Evolutionary conservation across 2,329 filamentous ascomycete species (phyloP).

Genomic region (Dryadomyces quercivorus): DNA sequence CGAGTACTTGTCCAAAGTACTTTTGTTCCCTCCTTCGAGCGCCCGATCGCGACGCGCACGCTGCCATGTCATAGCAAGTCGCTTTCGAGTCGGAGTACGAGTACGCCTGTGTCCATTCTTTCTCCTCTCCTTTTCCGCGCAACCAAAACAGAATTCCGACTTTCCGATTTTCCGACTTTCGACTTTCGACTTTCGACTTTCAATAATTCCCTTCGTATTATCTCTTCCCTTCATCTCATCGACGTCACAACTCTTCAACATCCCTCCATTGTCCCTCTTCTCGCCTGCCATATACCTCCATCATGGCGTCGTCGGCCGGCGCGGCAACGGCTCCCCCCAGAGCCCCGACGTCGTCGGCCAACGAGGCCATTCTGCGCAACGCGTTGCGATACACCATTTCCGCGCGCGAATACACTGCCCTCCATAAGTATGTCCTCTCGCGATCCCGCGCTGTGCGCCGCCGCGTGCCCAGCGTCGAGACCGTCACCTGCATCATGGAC

Average conservation of each 20-base stretch:
- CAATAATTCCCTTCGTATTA: no score
- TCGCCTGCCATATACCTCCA: neutral
- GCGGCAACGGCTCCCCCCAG: neutral
- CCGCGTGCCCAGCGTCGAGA: slow-evolving; percentile 41
- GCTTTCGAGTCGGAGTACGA: no score
- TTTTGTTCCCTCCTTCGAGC: no score
- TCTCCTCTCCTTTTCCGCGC: neutral
- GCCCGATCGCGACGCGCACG: neutral
- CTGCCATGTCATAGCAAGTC: neutral
- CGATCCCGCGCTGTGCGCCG: slow-evolving; percentile 48
- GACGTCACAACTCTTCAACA: no score
- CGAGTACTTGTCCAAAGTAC: neutral
- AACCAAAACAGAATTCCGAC: neutral
- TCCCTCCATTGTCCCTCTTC: neutral
- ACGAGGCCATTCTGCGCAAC: slow-evolving; percentile 69
- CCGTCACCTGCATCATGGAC: slow-evolving; percentile 42
- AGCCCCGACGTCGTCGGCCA: slow-evolving; percentile 14
- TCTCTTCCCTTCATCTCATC: no score
- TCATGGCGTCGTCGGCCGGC: slow-evolving; percentile 1
- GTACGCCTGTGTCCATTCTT: neutral
- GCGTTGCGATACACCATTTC: slow-evolving; percentile 78
- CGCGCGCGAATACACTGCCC: slow-evolving; percentile 70
- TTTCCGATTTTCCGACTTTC: no score
- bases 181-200: neutral
- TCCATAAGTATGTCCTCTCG: slow-evolving; percentile 75